Evolutionary conservation across 192 early-diverging fungal genomes (phyloP), one percentile per base, ranked within the genome.

Genomic region (Coemansia sp.): DNA sequence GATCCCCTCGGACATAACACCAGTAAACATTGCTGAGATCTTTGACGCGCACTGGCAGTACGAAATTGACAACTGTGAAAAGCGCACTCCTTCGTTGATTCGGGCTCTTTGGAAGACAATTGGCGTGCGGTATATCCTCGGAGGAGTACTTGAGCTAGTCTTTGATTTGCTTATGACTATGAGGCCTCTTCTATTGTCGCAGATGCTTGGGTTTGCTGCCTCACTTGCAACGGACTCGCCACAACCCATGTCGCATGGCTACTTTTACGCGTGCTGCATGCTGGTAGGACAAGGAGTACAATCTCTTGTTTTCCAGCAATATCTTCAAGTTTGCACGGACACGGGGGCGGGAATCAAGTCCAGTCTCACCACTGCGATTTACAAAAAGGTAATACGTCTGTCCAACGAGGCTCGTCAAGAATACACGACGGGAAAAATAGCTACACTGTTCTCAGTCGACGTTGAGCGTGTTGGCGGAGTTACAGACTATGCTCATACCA

Each of bases 241-340:
- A 9, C 77, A 89, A 45, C 91, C 92, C 7, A 62, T 90, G 5
- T 87, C 89, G 21, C 69, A 87, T 29, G 96, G 96, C 31, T 88
- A 90, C 68, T 73, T 87, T 19, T 94, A 95, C 59, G 94, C 96
- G 29, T 41, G 78, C 9, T 64, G 88, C 27, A 95, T 98, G 93
- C 86, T 96, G 45, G 11, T 83, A 15, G 85, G 88, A 39, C 91
- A 90, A 66, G 31, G 93, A 6, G 69, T 82, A 2, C 93, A 96
- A 77, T 92, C 94, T 4, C 75, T 90, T 53, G 78, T 94, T 12
- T 80, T 95, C 36, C 94, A 96, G 70, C 94, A 95, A 68, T 95
- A 95, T 78, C 93, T 94, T 71, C 93, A 95, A 64, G 75, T 87
- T 23, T 90, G 90, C 64, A 86, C 91, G 67, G 69, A 86, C 31